Percentiles rank a stretch among this genome's conserved stretches.
Conservation (phyloP, 1,284 basidiomycete genomes). For the Neolentinus lepideus region DNA sequence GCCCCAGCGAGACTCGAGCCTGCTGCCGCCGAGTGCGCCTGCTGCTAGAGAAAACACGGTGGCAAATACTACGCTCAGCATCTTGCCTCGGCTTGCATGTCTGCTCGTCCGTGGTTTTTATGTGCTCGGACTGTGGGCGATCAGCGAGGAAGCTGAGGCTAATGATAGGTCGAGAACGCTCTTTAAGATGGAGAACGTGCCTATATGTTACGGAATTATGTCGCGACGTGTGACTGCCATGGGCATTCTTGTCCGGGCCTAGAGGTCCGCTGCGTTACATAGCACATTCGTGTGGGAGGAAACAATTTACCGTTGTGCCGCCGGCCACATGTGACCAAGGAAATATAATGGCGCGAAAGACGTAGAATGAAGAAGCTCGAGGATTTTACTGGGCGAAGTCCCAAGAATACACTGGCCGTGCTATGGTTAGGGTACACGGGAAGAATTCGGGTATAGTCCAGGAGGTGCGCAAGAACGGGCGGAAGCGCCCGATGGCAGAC, state of each 20-base stretch:
- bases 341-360: not conserved
- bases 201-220: not conserved
- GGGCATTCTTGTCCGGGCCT: not conserved
- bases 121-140: not conserved
- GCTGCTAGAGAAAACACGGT: not conserved
- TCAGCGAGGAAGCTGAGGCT: not conserved
- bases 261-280: not conserved
- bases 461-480: too few species aligned
- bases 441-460: too few species aligned
- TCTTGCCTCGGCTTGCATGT: not conserved
- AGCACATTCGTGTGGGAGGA: not conserved
- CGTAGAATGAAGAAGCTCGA: not conserved
- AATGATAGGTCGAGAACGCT: not conserved
- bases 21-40: not conserved
- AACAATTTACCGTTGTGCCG: not conserved
- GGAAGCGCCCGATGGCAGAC: too few species aligned
- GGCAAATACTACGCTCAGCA: not conserved
- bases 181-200: not conserved
- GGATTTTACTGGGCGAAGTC: too few species aligned
- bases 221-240: not conserved
- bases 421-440: too few species aligned
- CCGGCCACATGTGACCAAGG: not conserved
- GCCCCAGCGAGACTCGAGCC: not conserved
- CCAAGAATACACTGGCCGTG: too few species aligned
- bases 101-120: not conserved